Conservation (phyloP, 1,284 basidiomycete species). For the Pseudomicrostroma phylloplanum region DNA sequence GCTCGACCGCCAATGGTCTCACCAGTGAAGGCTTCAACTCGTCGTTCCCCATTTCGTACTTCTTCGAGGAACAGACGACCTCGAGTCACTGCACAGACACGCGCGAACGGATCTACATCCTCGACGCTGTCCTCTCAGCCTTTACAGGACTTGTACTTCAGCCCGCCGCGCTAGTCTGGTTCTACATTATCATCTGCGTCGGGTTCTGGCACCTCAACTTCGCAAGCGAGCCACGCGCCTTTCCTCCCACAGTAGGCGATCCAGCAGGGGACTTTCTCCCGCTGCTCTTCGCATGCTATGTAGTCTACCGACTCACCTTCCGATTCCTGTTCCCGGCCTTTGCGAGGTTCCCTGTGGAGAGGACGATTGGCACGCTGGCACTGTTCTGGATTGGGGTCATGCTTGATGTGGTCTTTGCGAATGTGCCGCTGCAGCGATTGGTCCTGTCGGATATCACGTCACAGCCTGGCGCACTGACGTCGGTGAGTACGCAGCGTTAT, state of each 20-base stretch:
- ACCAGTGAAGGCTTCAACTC: conserved; percentile 67
- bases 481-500: not conserved
- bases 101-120: conserved; percentile 53
- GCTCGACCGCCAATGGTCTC: conserved; percentile 62
- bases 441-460: conserved; percentile 64
- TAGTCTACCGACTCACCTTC: conserved; percentile 69
- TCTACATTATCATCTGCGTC: conserved; percentile 68
- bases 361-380: conserved; percentile 66
- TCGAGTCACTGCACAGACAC: conserved; percentile 64
- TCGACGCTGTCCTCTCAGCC: conserved; percentile 53
- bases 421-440: conserved; percentile 56
- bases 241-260: conserved; percentile 56
- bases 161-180: conserved; percentile 63
- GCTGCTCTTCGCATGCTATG: conserved; percentile 69
- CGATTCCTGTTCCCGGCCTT: conserved; percentile 71
- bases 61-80: conserved; percentile 53
- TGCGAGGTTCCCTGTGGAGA: conserved; percentile 64
- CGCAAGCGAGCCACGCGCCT: conserved; percentile 68
- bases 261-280: conserved; percentile 74
- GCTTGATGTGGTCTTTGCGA: conserved; percentile 45
- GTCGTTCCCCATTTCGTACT: conserved; percentile 64
- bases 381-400: conserved; percentile 70
- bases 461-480: conserved; percentile 65
- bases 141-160: conserved; percentile 70
- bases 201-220: conserved; percentile 80